Evolutionary conservation across 805 yeast species (phyloP).

Genomic region (Babjeviella inositovora): DNA sequence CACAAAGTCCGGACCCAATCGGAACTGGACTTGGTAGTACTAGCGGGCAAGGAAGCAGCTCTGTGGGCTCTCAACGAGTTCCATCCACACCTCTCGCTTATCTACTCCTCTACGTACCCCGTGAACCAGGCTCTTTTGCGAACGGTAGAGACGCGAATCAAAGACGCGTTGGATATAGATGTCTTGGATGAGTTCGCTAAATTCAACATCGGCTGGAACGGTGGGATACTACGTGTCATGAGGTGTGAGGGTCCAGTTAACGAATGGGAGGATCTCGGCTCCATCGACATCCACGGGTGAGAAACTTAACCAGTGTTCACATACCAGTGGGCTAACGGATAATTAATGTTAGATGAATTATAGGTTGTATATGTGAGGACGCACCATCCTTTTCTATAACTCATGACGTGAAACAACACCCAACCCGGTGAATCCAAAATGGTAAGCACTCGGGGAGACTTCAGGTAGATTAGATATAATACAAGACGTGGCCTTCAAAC

Average conservation of each 20-base stretch:
- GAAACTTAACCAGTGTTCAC: too few relatives aligned
- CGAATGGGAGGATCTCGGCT: slow-evolving; percentile 54
- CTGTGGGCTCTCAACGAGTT: slow-evolving; percentile 42
- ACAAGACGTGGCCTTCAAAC: too few relatives aligned
- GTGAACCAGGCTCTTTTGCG: slow-evolving; percentile 51
- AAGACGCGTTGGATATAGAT: slow-evolving; percentile 41
- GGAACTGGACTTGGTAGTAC: slow-evolving; percentile 11
- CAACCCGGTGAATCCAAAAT: too few relatives aligned
- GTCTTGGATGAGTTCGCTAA: slow-evolving; percentile 19
- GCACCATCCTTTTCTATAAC: too few relatives aligned
- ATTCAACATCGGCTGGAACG: slow-evolving; percentile 39
- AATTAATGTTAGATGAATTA: background rate
- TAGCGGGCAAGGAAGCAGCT: slow-evolving; percentile 22
- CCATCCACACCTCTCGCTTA: slow-evolving; percentile 61
- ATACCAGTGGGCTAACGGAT: background rate
- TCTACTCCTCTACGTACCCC: slow-evolving; percentile 49
- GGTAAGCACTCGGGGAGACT: too few relatives aligned
- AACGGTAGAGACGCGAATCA: slow-evolving; percentile 47
- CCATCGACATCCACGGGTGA: slow-evolving; percentile 21
- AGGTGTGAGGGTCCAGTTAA: slow-evolving; percentile 57
- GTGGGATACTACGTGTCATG: slow-evolving; percentile 53
- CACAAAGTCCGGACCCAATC: slow-evolving; percentile 19
- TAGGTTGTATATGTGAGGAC: background rate
- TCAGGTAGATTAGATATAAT: too few relatives aligned
- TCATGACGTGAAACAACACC: too few relatives aligned